Conservation (phyloP, 108 stramenopile species). For the Skeletonema potamos region DNA sequence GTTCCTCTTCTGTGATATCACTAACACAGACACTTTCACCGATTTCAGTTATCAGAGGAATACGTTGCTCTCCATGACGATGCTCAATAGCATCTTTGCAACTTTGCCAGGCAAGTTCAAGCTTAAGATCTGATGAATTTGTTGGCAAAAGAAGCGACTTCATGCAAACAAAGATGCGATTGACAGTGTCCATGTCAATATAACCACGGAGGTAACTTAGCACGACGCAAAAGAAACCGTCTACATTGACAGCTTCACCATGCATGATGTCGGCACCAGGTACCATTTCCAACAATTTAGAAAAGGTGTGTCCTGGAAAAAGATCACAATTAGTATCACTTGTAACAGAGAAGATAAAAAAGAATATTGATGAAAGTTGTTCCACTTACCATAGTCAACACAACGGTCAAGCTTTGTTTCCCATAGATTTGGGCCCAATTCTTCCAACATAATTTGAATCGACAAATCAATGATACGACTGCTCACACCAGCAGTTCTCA, state of each 20-base stretch:
- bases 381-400: slow-evolving; percentile 83
- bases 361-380: neutral
- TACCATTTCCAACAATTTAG: slow-evolving; percentile 93
- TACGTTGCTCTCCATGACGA: slow-evolving; percentile 91
- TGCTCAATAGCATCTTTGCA: slow-evolving; percentile 95
- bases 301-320: slow-evolving; percentile 88
- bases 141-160: slow-evolving; percentile 80
- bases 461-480: slow-evolving; percentile 91
- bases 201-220: slow-evolving; percentile 86
- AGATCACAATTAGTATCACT: slow-evolving; percentile 3
- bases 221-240: slow-evolving; percentile 94
- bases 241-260: slow-evolving; percentile 96
- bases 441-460: slow-evolving; percentile 97
- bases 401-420: slow-evolving; percentile 90
- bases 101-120: slow-evolving; percentile 85
- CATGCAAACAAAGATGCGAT: slow-evolving; percentile 87
- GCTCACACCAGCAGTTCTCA: slow-evolving; percentile 64
- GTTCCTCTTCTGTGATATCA: slow-evolving; percentile 89
- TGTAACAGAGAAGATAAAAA: neutral
- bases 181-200: slow-evolving; percentile 77
- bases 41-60: slow-evolving; percentile 91
- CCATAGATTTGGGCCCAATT: slow-evolving; percentile 97
- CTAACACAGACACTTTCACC: slow-evolving; percentile 91
- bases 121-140: slow-evolving; percentile 64
- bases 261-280: slow-evolving; percentile 95